Base-by-base conservation (phyloP, 2,329 filamentous ascomycete genomes). In the Hypocrella siamensis region DNA sequence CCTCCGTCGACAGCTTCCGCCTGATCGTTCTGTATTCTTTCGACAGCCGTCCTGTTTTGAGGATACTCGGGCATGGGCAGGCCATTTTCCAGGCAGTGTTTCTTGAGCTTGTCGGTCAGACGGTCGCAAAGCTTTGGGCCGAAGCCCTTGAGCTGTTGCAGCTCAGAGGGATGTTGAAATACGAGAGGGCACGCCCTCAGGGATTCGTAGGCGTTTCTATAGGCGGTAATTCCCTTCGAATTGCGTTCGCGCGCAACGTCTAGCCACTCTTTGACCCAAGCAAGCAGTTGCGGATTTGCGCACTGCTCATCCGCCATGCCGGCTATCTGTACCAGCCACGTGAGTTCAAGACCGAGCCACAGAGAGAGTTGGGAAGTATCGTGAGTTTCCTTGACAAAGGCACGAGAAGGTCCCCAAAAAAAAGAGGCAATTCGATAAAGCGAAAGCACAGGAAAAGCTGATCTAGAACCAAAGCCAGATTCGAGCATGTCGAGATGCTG, bases 251-350 rank as follows among this genome's bases (percentile, higher is more conserved):
- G 64, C 10, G 79, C 80, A 26, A 67, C 49, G 28, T 85, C 77
- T 31, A 79, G 66, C 78, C 77, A 84, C 58, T 85, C 79, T 46
- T 80, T 76, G 31, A 86, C 71, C 74, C 79, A 86, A 40, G 58
- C 57, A 9, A 86, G 63, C 7, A 84, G 63, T 26, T 82, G 61
- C 5, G 80, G 75, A 43, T 90, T 90, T 12, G 73, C 67, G 40
- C 70, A 76, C 18, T 59, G 54, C 19, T 56, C 33, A 22, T 48
- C 50, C 17, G 36, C 31, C 38, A 40, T 42, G 29, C 11, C 22
- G 6, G 16, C 19, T 3, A 28, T 26, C 9, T 26, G n/a, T n/a
- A n/a, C n/a, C n/a, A n/a, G n/a, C n/a, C n/a, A n/a, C n/a, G n/a
- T n/a, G n/a, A n/a, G n/a, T n/a, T n/a, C n/a, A n/a, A n/a, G n/a